Conservation (phyloP, 1,139 yeast species). For the Zygosaccharomyces sapae region DNA sequence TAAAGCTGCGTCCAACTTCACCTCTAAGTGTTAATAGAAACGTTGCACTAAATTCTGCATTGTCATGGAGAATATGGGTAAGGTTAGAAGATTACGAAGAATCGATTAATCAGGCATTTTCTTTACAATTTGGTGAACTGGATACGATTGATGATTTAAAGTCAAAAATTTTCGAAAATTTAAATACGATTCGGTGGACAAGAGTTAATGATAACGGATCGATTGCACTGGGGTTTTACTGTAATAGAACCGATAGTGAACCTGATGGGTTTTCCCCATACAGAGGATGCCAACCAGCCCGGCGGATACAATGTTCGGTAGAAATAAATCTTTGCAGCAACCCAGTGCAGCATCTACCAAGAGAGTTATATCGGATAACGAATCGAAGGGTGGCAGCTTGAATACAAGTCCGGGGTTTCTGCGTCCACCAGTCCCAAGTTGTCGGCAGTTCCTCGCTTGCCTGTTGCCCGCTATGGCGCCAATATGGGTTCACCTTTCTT, state of each 20-base stretch:
- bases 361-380: slow-evolving; percentile 1
- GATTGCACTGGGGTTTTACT: slow-evolving; percentile 30
- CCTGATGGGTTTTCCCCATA: slow-evolving; percentile 2
- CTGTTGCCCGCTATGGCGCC: slow-evolving; percentile 10
- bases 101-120: slow-evolving; percentile 25
- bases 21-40: slow-evolving; percentile 10
- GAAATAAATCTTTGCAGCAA: slow-evolving; percentile 7
- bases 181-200: slow-evolving; percentile 26
- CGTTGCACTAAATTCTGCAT: slow-evolving; percentile 12
- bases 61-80: slow-evolving; percentile 25
- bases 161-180: slow-evolving; percentile 22
- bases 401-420: slow-evolving; percentile 13
- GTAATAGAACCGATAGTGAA: slow-evolving; percentile 7
- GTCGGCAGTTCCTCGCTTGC: slow-evolving; percentile 5
- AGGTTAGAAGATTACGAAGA: slow-evolving; percentile 21
- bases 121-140: slow-evolving; percentile 25
- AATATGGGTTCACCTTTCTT: slow-evolving; percentile 8
- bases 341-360: slow-evolving; percentile 3
- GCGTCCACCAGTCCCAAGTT: slow-evolving; percentile 13
- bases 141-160: slow-evolving; percentile 35
- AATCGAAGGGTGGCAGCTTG: slow-evolving; percentile 4
- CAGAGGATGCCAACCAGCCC: slow-evolving; percentile 7
- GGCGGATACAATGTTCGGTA: slow-evolving; percentile 5
- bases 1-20: slow-evolving; percentile 11
- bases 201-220: slow-evolving; percentile 28